Percentiles rank a stretch among this genome's conserved stretches.
phyloP scores from a whole-genome alignment of 2,329 filamentous ascomycete genomes.

The Didymella lethalis region DNA sequence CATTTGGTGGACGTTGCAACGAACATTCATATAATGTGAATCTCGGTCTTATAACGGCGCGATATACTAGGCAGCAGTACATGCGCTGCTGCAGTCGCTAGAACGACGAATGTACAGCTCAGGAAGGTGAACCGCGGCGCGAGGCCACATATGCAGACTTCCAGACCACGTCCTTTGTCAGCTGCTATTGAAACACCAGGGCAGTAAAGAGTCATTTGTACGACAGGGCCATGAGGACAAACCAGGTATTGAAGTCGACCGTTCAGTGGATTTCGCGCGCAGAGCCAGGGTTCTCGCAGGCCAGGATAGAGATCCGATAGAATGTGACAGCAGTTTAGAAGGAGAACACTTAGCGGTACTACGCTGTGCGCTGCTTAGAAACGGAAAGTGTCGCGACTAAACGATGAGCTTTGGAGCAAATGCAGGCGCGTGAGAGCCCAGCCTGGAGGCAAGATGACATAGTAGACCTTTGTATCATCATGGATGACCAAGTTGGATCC shows the following conservation, averaged over 20 bases:
- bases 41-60: not conserved
- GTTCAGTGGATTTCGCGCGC: not conserved
- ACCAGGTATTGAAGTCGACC: too few species aligned
- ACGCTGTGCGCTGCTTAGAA: conserved; percentile 13
- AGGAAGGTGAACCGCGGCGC: not conserved
- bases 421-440: not conserved
- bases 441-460: not conserved
- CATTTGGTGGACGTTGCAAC: not conserved
- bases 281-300: not conserved
- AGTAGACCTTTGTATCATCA: not conserved
- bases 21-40: not conserved
- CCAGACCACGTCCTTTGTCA: not conserved
- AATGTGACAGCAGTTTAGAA: not conserved
- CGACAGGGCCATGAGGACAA: not conserved
- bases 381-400: conserved; percentile 9
- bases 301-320: not conserved
- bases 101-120: not conserved
- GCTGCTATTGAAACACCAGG: not conserved
- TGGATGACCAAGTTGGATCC: not conserved
- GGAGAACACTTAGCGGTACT: not conserved
- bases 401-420: not conserved
- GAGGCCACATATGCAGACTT: not conserved
- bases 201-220: not conserved
- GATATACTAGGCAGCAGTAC: not conserved
- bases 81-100: not conserved